These are phyloP conservation scores for Senecio squalidus DNA, from an alignment of 140 eudicot species.

Conservation along the genomic window DNA sequence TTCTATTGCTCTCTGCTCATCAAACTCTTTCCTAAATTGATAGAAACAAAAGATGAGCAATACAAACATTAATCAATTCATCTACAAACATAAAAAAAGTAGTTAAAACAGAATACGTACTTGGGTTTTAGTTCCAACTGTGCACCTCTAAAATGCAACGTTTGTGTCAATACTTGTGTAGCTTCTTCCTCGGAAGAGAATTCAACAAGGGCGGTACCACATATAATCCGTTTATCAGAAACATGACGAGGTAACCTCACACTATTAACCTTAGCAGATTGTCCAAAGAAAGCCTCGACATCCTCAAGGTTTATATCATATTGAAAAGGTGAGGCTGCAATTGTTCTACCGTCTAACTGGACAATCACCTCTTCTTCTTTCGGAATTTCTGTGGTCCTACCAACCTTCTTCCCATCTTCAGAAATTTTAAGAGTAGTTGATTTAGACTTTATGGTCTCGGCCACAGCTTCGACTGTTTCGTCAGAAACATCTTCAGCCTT, in stretches of 20 bases:
- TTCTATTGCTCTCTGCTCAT: constrained; percentile 64
- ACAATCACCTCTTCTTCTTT: constrained; percentile 79
- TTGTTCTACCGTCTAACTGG: constrained; percentile 72
- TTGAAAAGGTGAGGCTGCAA: constrained; percentile 81
- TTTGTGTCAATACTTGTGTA: constrained; percentile 51
- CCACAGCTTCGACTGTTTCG: constrained; percentile 71
- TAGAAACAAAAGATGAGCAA: not conserved
- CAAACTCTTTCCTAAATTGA: constrained; percentile 68
- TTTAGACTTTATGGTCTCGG: constrained; percentile 56
- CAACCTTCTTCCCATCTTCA: constrained; percentile 80
- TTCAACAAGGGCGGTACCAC: constrained; percentile 87
- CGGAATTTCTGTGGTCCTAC: constrained; percentile 62
- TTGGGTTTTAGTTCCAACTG: constrained; percentile 71
- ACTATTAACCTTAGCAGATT: constrained; percentile 79
- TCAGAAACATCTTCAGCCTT: constrained; percentile 73
- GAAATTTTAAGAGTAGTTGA: constrained; percentile 69
- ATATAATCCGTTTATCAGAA: constrained; percentile 55
- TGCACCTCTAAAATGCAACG: constrained; percentile 55
- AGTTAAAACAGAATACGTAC: constrained; percentile 36
- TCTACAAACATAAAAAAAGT: not conserved
- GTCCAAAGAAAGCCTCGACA: constrained; percentile 71
- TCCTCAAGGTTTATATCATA: constrained; percentile 83
- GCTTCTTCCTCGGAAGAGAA: constrained; percentile 87
- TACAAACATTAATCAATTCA: not conserved
- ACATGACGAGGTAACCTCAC: constrained; percentile 95